phyloP scores from a whole-genome alignment of 2,329 filamentous ascomycete species.

The Teratosphaeria pseudoeucalypti region DNA sequence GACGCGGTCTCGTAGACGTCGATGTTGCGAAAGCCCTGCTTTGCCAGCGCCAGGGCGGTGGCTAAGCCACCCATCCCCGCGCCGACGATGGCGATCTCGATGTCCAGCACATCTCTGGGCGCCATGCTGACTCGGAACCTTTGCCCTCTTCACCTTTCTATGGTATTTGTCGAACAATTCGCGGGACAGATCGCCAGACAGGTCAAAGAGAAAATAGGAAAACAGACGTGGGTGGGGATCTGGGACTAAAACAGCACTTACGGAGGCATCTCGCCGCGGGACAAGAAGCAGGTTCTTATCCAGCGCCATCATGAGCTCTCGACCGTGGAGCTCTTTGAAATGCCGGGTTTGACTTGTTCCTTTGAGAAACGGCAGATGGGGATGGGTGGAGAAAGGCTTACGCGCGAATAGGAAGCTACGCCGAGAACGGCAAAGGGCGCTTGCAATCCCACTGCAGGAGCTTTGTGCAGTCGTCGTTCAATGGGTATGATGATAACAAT shows the following conservation, averaged over 20 bases:
- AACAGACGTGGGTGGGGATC: not conserved
- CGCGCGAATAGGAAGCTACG: not conserved
- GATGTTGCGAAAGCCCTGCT: conserved; percentile 64
- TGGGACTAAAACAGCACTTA: not conserved
- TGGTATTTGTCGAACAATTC: not conserved
- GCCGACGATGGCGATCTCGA: conserved; percentile 26
- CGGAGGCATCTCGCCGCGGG: not conserved
- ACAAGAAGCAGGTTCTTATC: not conserved
- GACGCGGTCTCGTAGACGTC: conserved; percentile 64
- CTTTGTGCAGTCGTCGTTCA: too few species aligned
- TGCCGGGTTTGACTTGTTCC: not conserved
- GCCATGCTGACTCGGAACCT: conserved; percentile 15
- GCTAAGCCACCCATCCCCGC: conserved; percentile 65
- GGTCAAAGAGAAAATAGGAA: not conserved
- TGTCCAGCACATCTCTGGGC: conserved; percentile 20
- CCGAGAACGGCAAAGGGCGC: not conserved
- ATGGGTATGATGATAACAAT: too few species aligned
- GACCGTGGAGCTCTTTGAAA: not conserved
- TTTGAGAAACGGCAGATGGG: not conserved
- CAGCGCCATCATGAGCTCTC: not conserved
- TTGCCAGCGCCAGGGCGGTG: conserved; percentile 60
- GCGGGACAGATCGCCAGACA: not conserved
- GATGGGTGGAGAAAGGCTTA: not conserved
- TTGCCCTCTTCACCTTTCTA: not conserved
- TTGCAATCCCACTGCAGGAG: not conserved